phyloP scores from a whole-genome alignment of 495 filamentous ascomycete genomes.

The Terfezia boudieri region DNA sequence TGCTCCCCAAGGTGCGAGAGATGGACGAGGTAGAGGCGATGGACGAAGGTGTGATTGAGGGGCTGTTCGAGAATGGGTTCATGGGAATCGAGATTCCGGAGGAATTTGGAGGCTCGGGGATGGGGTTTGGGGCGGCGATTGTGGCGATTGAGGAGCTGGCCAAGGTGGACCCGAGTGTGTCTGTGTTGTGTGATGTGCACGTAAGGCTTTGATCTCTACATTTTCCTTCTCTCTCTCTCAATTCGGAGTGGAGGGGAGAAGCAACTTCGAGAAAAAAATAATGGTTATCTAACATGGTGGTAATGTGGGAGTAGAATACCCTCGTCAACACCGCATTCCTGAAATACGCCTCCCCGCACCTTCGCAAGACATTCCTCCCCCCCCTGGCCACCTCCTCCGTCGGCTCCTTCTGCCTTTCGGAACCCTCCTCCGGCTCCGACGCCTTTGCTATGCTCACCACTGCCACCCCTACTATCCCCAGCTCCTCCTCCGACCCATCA shows the following conservation, averaged over 20 bases:
- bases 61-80: slow-evolving; percentile 87
- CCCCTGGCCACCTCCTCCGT: slow-evolving; percentile 69
- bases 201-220: too few relatives aligned
- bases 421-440: slow-evolving; percentile 82
- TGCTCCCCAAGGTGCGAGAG: slow-evolving; percentile 78
- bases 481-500: slow-evolving; percentile 28
- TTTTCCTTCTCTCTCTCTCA: too few relatives aligned
- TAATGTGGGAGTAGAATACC: slow-evolving; percentile 48
- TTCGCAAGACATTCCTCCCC: slow-evolving; percentile 73
- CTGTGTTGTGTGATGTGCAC: slow-evolving; percentile 56
- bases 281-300: too few relatives aligned
- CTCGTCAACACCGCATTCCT: slow-evolving; percentile 84
- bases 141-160: slow-evolving; percentile 48
- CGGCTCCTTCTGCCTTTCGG: slow-evolving; percentile 88
- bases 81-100: slow-evolving; percentile 98
- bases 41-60: slow-evolving; percentile 71
- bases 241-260: too few relatives aligned
- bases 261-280: too few relatives aligned
- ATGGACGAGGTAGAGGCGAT: slow-evolving; percentile 97
- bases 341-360: slow-evolving; percentile 53
- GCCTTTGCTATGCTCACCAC: slow-evolving; percentile 87
- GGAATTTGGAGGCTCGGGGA: slow-evolving; percentile 84
- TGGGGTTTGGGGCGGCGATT: slow-evolving; percentile 76
- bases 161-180: slow-evolving; percentile 80
- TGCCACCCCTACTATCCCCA: slow-evolving; percentile 36